phyloP scores from a whole-genome alignment of 345 rosid genomes.

The Lepidium africanum region DNA sequence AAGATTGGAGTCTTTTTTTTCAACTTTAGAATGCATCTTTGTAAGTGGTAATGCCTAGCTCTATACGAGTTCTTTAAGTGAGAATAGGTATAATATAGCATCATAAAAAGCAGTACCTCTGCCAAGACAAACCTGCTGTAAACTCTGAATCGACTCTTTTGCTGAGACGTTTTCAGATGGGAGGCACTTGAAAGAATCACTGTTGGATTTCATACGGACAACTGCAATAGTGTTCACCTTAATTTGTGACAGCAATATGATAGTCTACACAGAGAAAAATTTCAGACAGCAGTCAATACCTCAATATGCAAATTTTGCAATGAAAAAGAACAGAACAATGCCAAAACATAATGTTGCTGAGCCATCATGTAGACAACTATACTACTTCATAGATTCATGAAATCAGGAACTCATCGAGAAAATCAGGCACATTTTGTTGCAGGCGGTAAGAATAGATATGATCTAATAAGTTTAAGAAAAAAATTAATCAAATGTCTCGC shows the following conservation, averaged over 20 bases:
- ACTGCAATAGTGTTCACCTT: slow-evolving; percentile 76
- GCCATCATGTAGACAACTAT: background rate
- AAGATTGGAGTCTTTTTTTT: background rate
- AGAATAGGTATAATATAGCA: slow-evolving; percentile 1
- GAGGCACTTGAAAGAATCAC: slow-evolving; percentile 26
- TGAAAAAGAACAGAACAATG: background rate
- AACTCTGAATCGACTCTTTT: slow-evolving; percentile 34
- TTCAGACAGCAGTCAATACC: background rate
- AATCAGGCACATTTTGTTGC: slow-evolving; percentile 1
- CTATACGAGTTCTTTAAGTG: background rate
- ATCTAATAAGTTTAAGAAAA: background rate
- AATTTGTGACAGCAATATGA: slow-evolving; percentile 64
- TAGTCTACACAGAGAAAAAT: slow-evolving; percentile 43
- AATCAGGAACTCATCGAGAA: background rate
- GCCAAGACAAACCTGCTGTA: slow-evolving; percentile 66
- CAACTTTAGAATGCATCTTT: background rate
- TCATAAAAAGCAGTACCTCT: slow-evolving; percentile 18
- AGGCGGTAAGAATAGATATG: background rate
- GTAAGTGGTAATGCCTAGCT: background rate
- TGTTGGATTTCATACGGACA: slow-evolving; percentile 55
- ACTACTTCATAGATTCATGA: background rate
- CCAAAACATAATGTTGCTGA: background rate
- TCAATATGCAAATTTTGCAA: background rate
- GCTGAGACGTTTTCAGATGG: slow-evolving; percentile 29
- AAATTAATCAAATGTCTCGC: background rate